A percentile compares a stretch with the other conserved stretches of the same genome.
Conservation (phyloP, 805 yeast genomes). For the Ogataea ganodermae region DNA sequence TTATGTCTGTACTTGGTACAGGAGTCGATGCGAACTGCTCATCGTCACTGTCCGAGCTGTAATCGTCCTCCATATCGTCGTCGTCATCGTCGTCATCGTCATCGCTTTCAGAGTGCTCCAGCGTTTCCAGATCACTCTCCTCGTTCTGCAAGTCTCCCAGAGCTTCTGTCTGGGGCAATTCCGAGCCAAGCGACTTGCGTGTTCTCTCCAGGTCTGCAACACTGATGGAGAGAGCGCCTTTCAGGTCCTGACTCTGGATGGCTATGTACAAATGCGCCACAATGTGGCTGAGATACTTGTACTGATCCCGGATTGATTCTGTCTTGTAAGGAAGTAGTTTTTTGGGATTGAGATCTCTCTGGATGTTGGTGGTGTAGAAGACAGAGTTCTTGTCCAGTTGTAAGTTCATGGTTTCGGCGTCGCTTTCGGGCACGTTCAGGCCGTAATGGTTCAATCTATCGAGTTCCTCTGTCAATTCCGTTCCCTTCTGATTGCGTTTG, state of each 20-base stretch:
- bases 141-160: constrained; percentile 38
- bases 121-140: constrained; percentile 56
- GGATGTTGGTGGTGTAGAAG: constrained; percentile 27
- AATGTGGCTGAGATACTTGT: constrained; percentile 76
- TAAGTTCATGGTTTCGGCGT: constrained; percentile 31
- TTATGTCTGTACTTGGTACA: constrained; percentile 62
- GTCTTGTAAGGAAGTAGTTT: constrained; percentile 65
- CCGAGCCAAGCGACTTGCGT: constrained; percentile 15
- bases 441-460: constrained; percentile 37
- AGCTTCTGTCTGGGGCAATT: constrained; percentile 14
- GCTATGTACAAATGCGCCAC: constrained; percentile 79
- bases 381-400: constrained; percentile 26
- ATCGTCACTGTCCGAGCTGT: constrained; percentile 46
- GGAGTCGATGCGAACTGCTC: constrained; percentile 41
- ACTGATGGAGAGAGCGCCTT: constrained; percentile 66
- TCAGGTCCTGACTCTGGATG: constrained; percentile 69
- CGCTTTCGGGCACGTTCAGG: constrained; percentile 61
- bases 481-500: constrained; percentile 3
- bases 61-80: constrained; percentile 40
- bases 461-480: constrained; percentile 17
- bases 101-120: constrained; percentile 37
- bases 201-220: constrained; percentile 63
- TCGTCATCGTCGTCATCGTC: constrained; percentile 41
- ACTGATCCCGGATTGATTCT: constrained; percentile 68
- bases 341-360: constrained; percentile 27